A percentile compares a stretch with the other conserved stretches of the same genome.
Evolutionary conservation across 2,329 filamentous ascomycete genomes (phyloP).

Genomic region (Aspergillus ruber): DNA sequence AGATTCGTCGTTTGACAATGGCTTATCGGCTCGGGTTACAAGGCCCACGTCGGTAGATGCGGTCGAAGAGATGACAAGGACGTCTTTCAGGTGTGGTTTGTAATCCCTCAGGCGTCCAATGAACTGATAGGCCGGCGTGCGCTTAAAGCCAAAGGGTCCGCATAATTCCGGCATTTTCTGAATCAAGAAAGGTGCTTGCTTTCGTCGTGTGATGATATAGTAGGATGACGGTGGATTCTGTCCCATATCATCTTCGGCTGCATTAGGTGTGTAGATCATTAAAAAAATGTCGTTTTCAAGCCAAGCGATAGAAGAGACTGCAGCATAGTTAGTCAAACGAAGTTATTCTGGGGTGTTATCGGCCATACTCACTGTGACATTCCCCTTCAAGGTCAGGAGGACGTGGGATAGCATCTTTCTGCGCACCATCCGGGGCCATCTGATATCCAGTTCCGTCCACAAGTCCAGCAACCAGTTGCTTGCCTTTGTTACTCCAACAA

Average conservation of each 20-base stretch:
- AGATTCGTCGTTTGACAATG: conserved; percentile 57
- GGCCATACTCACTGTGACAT: conserved; percentile 56
- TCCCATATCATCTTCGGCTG: conserved; percentile 48
- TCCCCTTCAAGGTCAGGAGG: conserved; percentile 60
- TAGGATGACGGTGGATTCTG: conserved; percentile 60
- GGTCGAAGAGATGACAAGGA: conserved; percentile 76
- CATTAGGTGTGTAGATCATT: conserved; percentile 63
- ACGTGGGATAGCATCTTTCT: conserved; percentile 71
- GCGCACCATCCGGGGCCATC: conserved; percentile 72
- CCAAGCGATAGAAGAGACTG: conserved; percentile 76
- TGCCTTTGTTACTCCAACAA: conserved; percentile 88
- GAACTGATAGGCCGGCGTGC: conserved; percentile 67
- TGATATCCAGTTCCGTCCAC: conserved; percentile 73
- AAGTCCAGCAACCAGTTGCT: conserved; percentile 82
- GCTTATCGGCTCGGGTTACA: conserved; percentile 64
- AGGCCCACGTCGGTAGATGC: conserved; percentile 72
- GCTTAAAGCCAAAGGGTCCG: conserved; percentile 61
- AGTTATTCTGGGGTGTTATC: background rate
- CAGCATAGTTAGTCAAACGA: conserved; percentile 12
- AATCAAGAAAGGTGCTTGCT: conserved; percentile 58
- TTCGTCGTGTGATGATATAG: conserved; percentile 68
- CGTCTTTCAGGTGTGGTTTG: conserved; percentile 70
- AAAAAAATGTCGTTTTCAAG: conserved; percentile 82
- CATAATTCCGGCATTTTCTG: conserved; percentile 71
- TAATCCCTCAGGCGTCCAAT: conserved; percentile 73